Percentiles rank a stretch among this genome's conserved stretches.
phyloP scores from a whole-genome alignment of 2,329 filamentous ascomycete genomes.

The Pestalotiopsis sp. region DNA sequence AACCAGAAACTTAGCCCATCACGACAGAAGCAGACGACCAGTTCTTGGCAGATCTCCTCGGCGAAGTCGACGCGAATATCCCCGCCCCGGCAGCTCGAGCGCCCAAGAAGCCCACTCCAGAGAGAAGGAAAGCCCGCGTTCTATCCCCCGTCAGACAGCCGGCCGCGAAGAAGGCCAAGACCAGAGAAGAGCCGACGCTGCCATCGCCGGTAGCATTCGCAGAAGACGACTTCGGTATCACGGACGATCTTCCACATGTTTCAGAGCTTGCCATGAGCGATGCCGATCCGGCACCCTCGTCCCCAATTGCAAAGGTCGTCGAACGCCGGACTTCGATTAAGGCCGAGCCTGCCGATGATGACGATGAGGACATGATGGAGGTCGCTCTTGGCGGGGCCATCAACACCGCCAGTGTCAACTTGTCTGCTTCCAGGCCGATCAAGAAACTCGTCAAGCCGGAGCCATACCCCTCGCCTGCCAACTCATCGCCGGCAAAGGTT shows the following conservation, averaged over 20 bases:
- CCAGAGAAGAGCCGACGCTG: constrained; percentile 47
- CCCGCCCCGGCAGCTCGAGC: constrained; percentile 55
- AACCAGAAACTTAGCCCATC: constrained; percentile 53
- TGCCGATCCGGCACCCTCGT: constrained; percentile 71
- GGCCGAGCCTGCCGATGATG: constrained; percentile 57
- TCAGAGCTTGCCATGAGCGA: constrained; percentile 79
- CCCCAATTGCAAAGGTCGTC: constrained; percentile 78
- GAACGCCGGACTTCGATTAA: constrained; percentile 67
- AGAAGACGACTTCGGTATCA: constrained; percentile 59
- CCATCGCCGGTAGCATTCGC: constrained; percentile 51
- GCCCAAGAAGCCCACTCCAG: constrained; percentile 67
- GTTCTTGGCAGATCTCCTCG: constrained; percentile 83
- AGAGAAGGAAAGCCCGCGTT: constrained; percentile 77
- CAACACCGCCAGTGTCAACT: constrained; percentile 75
- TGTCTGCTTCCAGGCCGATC: constrained; percentile 76
- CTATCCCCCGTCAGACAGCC: constrained; percentile 70
- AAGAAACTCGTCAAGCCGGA: constrained; percentile 74
- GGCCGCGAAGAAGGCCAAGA: constrained; percentile 58
- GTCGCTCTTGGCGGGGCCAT: constrained; percentile 76
- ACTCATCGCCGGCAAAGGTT: constrained; percentile 73
- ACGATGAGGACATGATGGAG: constrained; percentile 85
- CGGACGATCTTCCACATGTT: constrained; percentile 54
- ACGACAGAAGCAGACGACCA: constrained; percentile 87
- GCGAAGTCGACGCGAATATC: constrained; percentile 82
- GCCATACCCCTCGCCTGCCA: constrained; percentile 69